Base-by-base conservation (phyloP, 73 alveolate species). In the Urostyla sp. region DNA sequence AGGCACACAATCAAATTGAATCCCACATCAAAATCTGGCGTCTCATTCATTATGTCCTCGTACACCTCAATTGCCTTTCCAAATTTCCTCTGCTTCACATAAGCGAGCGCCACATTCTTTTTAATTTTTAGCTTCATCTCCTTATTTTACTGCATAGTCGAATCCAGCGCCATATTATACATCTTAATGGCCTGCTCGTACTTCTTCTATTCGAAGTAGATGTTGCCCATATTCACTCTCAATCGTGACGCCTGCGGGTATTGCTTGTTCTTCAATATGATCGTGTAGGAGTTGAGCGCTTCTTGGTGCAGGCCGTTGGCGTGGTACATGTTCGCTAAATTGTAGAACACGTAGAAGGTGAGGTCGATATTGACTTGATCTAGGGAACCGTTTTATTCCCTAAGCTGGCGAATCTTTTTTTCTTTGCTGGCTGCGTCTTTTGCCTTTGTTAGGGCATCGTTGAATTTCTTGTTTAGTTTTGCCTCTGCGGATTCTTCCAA, bases 141-240 rank as follows among this genome's bases (percentile, higher is more conserved):
- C 84, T 98, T 93, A 50, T 94, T 94, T 36, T 94, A 95, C 58
- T 96, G 94, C 18, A 97, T 97, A 26, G 97, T 97, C 73, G 94
- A 96, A 92, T 98, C 99, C 26, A 96, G 96, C 0, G 99, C 99
- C 99, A 97, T 98, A 63, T 96, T 87, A 95, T 97, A 98, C 98
- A 95, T 96, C 63, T 95, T 98, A 44, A 98, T 97, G 21, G 99
- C 99, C 24, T 95, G 91, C 38, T 98, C 89, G 86, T 90, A 98
- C 89, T 98, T 98, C 53, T 94, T 96, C 85, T 98, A 98, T 58
- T 91, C 92, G 90, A 85, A 94, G 92, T 97, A 97, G 80, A 97
- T 95, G 90, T 97, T 97, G 45, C 99, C 99, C 95, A 97, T 89
- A 87, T 97, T 97, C 56, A 97, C 98, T 51, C 99, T 87, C 26